A percentile compares a stretch with the other conserved stretches of the same genome.
These are phyloP conservation scores for Inosperma sp. DNA, from an alignment of 768 basidiomycete species.

Conservation along the genomic window DNA sequence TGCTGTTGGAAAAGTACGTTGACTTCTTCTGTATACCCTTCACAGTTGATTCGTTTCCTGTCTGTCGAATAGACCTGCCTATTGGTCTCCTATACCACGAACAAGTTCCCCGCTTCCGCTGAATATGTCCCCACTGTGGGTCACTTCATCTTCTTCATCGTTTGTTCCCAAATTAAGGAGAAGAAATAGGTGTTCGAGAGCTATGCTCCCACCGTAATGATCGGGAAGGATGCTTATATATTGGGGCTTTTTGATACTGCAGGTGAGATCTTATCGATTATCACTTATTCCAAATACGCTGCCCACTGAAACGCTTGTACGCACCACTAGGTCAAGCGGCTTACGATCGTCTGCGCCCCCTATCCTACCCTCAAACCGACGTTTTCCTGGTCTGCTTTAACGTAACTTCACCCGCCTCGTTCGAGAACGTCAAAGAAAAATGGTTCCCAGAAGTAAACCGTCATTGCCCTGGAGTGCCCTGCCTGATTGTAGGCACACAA, in stretches of 20 bases:
- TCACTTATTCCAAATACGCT: not conserved
- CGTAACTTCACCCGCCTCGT: constrained; percentile 95
- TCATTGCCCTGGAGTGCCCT: constrained; percentile 98
- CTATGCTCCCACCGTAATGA: constrained; percentile 99
- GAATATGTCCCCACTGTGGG: constrained; percentile 98
- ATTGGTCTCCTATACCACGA: constrained; percentile 94
- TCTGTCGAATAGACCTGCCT: constrained; percentile 76
- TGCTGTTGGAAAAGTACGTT: constrained; percentile 95
- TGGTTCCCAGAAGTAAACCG: constrained; percentile 99
- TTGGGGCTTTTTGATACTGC: constrained; percentile 98
- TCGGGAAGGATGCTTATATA: constrained; percentile 98
- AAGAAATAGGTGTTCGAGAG: constrained; percentile 80
- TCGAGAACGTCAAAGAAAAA: constrained; percentile 99
- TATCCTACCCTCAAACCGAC: constrained; percentile 99
- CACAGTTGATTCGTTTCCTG: constrained; percentile 5
- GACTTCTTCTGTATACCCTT: constrained; percentile 12
- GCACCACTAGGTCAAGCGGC: constrained; percentile 84
- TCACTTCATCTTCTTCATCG: constrained; percentile 22
- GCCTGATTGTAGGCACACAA: constrained; percentile 98
- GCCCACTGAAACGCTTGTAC: constrained; percentile 9
- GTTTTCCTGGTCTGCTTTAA: constrained; percentile 99
- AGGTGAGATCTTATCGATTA: constrained; percentile 51
- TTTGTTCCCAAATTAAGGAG: constrained; percentile 4
- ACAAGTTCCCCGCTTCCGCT: constrained; percentile 96
- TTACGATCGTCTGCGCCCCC: constrained; percentile 96